These are phyloP conservation scores for Cercophora sp. DNA, from an alignment of 495 filamentous ascomycete species.

Conservation along the genomic window DNA sequence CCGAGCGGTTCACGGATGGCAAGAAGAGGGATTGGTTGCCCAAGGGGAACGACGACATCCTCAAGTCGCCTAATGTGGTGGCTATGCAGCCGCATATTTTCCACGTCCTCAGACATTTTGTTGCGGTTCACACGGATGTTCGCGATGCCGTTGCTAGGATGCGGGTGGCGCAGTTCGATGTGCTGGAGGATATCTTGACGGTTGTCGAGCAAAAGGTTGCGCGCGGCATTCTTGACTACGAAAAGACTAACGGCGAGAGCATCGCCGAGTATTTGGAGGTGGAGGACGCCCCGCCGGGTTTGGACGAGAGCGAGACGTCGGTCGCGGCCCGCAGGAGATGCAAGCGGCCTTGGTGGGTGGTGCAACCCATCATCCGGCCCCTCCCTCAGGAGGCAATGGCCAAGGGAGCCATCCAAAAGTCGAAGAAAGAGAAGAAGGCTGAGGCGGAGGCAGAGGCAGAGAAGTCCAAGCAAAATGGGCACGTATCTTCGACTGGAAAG, in stretches of 20 bases:
- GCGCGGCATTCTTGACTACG: constrained; percentile 70
- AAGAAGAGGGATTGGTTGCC: constrained; percentile 34
- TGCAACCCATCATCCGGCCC: constrained; percentile 85
- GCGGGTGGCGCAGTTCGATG: constrained; percentile 58
- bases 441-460: constrained; percentile 7
- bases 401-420: constrained; percentile 67
- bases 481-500: neutral
- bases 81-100: constrained; percentile 91
- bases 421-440: constrained; percentile 29
- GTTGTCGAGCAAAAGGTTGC: constrained; percentile 64
- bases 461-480: constrained; percentile 2
- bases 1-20: constrained; percentile 18
- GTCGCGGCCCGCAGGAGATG: constrained; percentile 64
- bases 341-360: constrained; percentile 84
- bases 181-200: constrained; percentile 63
- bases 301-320: constrained; percentile 51
- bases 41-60: constrained; percentile 35
- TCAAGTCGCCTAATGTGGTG: constrained; percentile 65
- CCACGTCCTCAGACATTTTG: constrained; percentile 78
- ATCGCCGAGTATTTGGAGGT: constrained; percentile 42
- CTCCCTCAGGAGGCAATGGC: constrained; percentile 83
- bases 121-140: constrained; percentile 71
- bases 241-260: constrained; percentile 46
- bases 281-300: constrained; percentile 15
- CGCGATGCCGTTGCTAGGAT: constrained; percentile 72